Percentiles rank a stretch among this genome's conserved stretches.
These are phyloP conservation scores for Hygrophoropsis aurantiaca DNA, from an alignment of 768 basidiomycete genomes.

Conservation along the genomic window DNA sequence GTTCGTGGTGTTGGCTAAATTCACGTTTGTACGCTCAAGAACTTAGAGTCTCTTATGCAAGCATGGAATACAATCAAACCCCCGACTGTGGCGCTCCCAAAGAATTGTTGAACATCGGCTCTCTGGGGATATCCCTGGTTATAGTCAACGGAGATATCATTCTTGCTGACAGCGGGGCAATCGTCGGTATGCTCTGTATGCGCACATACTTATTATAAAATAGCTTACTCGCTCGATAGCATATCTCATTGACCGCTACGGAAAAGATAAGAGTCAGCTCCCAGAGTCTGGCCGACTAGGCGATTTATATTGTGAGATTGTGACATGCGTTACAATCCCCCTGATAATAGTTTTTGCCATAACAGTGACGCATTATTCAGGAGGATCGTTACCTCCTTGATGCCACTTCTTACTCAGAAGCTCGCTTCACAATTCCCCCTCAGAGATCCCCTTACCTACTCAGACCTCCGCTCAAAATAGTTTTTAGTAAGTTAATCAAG, in stretches of 20 bases:
- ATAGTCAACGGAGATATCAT: slow-evolving; percentile 46
- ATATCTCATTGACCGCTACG: slow-evolving; percentile 43
- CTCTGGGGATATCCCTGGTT: slow-evolving; percentile 48
- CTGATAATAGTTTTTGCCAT: neutral
- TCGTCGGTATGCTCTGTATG: slow-evolving; percentile 32
- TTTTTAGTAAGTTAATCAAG: slow-evolving; percentile 28
- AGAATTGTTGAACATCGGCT: slow-evolving; percentile 37
- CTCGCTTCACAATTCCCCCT: slow-evolving; percentile 32
- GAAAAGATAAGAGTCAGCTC: slow-evolving; percentile 22
- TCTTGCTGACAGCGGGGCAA: slow-evolving; percentile 44
- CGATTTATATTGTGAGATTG: slow-evolving; percentile 38
- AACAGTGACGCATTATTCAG: slow-evolving; percentile 40
- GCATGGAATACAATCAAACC: slow-evolving; percentile 41
- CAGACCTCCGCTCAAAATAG: slow-evolving; percentile 28
- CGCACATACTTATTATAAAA: neutral
- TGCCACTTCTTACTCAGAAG: slow-evolving; percentile 39
- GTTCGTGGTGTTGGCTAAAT: neutral
- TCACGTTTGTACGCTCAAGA: slow-evolving; percentile 32
- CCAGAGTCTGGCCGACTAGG: slow-evolving; percentile 30
- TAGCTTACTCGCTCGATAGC: too few species aligned
- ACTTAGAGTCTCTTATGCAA: slow-evolving; percentile 42
- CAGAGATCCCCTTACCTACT: slow-evolving; percentile 34
- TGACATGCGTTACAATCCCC: neutral
- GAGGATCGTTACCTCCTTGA: slow-evolving; percentile 40
- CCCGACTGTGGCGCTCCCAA: slow-evolving; percentile 32